Conservation (phyloP, 345 rosid species). For the Moringa oleifera region DNA sequence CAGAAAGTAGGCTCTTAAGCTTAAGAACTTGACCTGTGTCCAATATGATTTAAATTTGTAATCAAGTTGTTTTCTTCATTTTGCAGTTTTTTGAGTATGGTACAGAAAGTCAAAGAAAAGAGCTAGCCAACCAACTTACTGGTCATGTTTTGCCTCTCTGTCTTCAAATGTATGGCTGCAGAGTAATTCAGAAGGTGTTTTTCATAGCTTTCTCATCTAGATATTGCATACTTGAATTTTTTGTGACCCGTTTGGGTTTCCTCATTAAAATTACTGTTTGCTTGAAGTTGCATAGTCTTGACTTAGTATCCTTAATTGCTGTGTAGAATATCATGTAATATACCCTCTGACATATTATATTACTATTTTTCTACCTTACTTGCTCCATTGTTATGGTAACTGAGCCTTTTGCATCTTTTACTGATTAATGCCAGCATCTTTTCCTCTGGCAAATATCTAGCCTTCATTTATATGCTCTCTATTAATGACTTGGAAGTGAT, state of each 20-base stretch:
- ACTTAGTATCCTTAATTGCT: too few relatives aligned
- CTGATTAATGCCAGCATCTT: background rate
- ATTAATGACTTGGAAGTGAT: too few relatives aligned
- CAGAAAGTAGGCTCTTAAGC: conserved; percentile 55
- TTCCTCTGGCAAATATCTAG: too few relatives aligned
- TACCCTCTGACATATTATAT: background rate
- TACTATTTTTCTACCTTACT: too few relatives aligned
- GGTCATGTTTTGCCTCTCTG: conserved; percentile 88
- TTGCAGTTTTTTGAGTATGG: conserved; percentile 93
- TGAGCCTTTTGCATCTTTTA: background rate
- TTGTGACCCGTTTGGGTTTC: background rate
- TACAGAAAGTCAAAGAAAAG: conserved; percentile 65
- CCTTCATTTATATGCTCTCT: too few relatives aligned
- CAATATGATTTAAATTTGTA: conserved; percentile 6
- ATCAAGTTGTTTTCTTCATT: conserved; percentile 22
- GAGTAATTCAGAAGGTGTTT: conserved; percentile 95
- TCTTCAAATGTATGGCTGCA: conserved; percentile 98
- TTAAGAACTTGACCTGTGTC: background rate
- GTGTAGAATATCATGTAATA: too few relatives aligned
- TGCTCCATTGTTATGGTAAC: background rate
- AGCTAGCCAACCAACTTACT: conserved; percentile 67
- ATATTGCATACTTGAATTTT: conserved; percentile 7
- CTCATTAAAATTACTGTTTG: background rate
- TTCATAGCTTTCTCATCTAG: background rate
- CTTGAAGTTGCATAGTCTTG: too few relatives aligned